A percentile compares a stretch with the other conserved stretches of the same genome.
These are phyloP conservation scores for Elsinoe batatas DNA, from an alignment of 2,329 filamentous ascomycete genomes.

Conservation along the genomic window DNA sequence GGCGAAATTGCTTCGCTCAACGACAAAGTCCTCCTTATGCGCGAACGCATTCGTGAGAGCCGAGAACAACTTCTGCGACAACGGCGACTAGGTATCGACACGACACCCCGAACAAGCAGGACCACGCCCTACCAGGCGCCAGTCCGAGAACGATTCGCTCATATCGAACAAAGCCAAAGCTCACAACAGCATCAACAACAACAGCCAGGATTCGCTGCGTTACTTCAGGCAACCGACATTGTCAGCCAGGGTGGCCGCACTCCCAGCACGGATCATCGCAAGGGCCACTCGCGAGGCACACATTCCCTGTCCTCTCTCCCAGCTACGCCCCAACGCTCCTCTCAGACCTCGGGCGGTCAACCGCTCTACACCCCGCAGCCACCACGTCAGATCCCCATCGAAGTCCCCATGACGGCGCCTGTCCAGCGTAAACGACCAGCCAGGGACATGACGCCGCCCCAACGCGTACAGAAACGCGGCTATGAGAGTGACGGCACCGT, in stretches of 20 bases:
- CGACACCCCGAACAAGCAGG: conserved; percentile 42
- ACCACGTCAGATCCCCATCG: conserved; percentile 10
- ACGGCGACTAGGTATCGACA: conserved; percentile 51
- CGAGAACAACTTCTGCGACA: conserved; percentile 77
- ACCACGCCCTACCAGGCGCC: conserved; percentile 25
- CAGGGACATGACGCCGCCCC: not conserved
- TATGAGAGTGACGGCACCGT: conserved; percentile 54
- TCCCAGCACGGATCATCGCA: conserved; percentile 47
- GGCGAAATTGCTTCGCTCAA: conserved; percentile 59
- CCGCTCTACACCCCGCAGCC: conserved; percentile 41
- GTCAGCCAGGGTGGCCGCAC: conserved; percentile 68
- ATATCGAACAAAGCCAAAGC: conserved; percentile 25
- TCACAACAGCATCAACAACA: conserved; percentile 16
- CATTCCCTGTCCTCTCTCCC: conserved; percentile 81
- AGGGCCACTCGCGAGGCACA: conserved; percentile 62
- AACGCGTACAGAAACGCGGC: not conserved
- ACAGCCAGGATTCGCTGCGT: conserved; percentile 54
- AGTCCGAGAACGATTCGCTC: conserved; percentile 39
- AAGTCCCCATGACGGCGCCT: conserved; percentile 15
- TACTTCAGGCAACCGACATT: conserved; percentile 65
- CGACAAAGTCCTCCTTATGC: conserved; percentile 67
- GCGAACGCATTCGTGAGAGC: conserved; percentile 80
- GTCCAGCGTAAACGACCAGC: conserved; percentile 8
- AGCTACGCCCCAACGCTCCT: conserved; percentile 55
- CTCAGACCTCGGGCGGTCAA: conserved; percentile 37